Evolutionary conservation across 176 grass and related monocot genomes (phyloP), one percentile per base, ranked within the genome.

Genomic region (Triticum turgidum): DNA sequence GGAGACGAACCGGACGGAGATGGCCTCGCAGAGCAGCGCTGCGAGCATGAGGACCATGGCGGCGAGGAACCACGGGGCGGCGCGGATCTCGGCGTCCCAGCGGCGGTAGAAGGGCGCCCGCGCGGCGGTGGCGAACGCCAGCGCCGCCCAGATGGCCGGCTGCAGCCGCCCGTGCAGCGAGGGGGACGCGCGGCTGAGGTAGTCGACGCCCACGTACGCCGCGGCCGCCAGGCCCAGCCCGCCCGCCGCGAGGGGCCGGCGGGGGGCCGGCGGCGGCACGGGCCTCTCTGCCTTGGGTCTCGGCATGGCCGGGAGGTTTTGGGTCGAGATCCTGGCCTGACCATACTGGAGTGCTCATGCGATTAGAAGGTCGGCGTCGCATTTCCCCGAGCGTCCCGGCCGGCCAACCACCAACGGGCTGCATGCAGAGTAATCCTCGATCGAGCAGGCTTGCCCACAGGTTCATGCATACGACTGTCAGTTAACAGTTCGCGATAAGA

Each of bases 1-100:
- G 56, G 93, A 92, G 61, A 96, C 96, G 81, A 89, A 98, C 13
- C 93, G 86, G 21, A 98, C 93, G 15, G 92, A 96, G 81, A 98
- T 59, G 86, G 88, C 87, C 78, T 98, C 96, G 52, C 83, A 96
- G 33, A 98, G 88, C 41, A 92, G 80, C 21, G 93, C 85, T 21
- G 83, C 67, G 73, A 98, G 85, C 90, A 98, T 86, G 90, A 98
- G 89, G 37, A 77, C 72, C 24, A 96, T 74, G 34, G 96, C 89
- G 44, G 80, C 93, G 49, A 98, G 80, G 81, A 98, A 98, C 67
- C 90, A 84, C 18, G 90, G 70, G 15, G 90, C 93, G 17, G 86
- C 73, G 10, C 91, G 91, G 5, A 98, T 86, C 92, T 98, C 96
- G 12, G 86, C 61, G 24, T 90, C 72, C 96, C 96, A 98, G 69